Base-by-base conservation (phyloP, 2,329 filamentous ascomycete species). In the Aspergillus amoenus region DNA sequence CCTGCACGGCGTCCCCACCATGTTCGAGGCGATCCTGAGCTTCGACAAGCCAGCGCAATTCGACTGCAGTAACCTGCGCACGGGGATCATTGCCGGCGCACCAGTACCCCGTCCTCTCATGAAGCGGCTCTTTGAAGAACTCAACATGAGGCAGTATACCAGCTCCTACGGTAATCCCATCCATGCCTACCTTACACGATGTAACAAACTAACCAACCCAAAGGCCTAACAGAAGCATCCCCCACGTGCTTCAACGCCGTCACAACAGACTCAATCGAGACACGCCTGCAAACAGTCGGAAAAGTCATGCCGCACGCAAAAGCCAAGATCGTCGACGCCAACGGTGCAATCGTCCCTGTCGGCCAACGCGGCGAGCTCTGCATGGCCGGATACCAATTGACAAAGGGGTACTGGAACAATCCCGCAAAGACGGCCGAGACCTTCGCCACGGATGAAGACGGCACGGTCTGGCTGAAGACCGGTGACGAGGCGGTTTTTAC, bases 231-330 rank as follows among this genome's bases (percentile, higher is more conserved):
- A 0, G 90, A 93, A 76, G 88, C 90, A 1, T 88, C 85, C 2
- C 90, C 90, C 0, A 91, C 89, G 0, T 90, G 88, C 73, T 93
- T 93, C 79, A 93, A 91, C 65, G 88, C 90, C 11, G 88, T 89
- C 66, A 89, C 87, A 0, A 84, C 88, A 57, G 90, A 93, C 70
- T 82, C 84, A 1, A 82, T 91, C 49, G 78, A 86, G 61, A 81
- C 79, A 40, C 81, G 88, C 39, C 78, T 93, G 24, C 85, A 83
- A 2, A 92, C 89, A 0, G 90, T 93, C 0, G 90, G 90, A 3
- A 88, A 86, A 15, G 76, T 93, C 45, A 84, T 93, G 78, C 90
- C 90, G 3, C 89, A 93, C 66, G 84, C 85, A 2, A 81, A 83
- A 40, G 89, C 90, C 50, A 95, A 94, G 76, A 89, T 93, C 61